Conservation (phyloP, 164 flowering plant genomes). For the Paratinospora sagittata region DNA sequence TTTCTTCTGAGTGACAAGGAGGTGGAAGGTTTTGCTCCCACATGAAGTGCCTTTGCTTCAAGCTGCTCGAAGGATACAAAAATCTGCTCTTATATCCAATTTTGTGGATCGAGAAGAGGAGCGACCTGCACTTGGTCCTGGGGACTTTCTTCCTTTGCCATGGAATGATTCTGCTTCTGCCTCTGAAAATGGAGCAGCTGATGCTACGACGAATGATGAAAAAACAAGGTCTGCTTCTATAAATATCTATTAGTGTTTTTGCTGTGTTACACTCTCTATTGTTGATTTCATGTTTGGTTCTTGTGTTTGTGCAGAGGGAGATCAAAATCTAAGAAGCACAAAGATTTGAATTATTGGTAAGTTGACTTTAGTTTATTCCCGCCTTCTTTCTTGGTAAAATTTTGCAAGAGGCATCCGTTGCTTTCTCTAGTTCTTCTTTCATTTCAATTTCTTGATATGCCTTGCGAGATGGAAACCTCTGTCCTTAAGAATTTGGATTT, state of each 20-base stretch:
- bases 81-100: constrained; percentile 59
- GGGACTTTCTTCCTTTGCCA: constrained; percentile 47
- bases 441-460: background rate
- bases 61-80: constrained; percentile 55
- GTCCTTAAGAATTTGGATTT: background rate
- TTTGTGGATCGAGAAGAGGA: constrained; percentile 82
- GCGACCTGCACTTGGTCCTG: constrained; percentile 64
- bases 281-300: background rate
- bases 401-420: background rate
- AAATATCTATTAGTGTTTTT: constrained; percentile 1
- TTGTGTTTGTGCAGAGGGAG: constrained; percentile 9
- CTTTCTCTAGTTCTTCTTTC: background rate
- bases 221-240: constrained; percentile 32
- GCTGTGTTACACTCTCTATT: background rate
- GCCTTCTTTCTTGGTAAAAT: background rate
- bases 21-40: constrained; percentile 80
- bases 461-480: background rate
- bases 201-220: constrained; percentile 22
- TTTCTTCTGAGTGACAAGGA: constrained; percentile 37
- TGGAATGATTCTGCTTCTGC: constrained; percentile 18
- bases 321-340: constrained; percentile 18
- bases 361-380: background rate
- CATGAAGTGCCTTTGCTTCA: constrained; percentile 58
- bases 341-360: constrained; percentile 15
- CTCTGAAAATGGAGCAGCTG: constrained; percentile 18